These are phyloP conservation scores for Pythium insidiosum DNA, from an alignment of 352 stramenopile species.

Conservation along the genomic window DNA sequence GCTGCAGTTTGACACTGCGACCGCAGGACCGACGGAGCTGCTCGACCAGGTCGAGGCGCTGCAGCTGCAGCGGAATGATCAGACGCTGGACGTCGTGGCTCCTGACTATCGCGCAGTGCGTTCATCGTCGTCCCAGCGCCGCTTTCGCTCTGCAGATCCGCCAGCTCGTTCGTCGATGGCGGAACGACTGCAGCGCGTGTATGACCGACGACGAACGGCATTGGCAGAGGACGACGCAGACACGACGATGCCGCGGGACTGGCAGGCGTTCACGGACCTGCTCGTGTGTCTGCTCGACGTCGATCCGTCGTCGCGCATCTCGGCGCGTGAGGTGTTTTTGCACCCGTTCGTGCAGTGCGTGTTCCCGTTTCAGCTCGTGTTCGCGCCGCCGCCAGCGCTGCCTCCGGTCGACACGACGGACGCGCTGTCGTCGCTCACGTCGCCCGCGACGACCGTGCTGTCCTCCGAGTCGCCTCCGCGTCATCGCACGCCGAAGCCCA, in stretches of 20 bases:
- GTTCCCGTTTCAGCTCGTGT: slow-evolving; percentile 60
- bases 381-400: slow-evolving; percentile 21
- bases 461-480: too few species aligned
- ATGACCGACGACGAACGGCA: too few species aligned
- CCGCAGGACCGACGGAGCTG: slow-evolving; percentile 1
- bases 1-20: slow-evolving; percentile 22
- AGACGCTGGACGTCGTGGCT: neutral
- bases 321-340: slow-evolving; percentile 40
- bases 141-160: too few species aligned
- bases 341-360: slow-evolving; percentile 64
- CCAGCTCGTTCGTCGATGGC: too few species aligned
- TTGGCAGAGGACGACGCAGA: neutral
- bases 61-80: neutral
- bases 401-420: neutral
- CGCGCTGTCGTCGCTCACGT: too few species aligned
- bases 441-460: too few species aligned
- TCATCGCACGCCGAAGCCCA: too few species aligned
- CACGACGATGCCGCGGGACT: slow-evolving; percentile 1
- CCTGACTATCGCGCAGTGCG: neutral
- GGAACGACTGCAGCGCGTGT: neutral
- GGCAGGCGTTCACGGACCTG: slow-evolving; percentile 39
- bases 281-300: slow-evolving; percentile 40
- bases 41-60: slow-evolving; percentile 9
- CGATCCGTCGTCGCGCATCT: slow-evolving; percentile 31
- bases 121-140: too few species aligned